Evolutionary conservation across 2,329 filamentous ascomycete species (phyloP).

Genomic region (Exophiala sideris): DNA sequence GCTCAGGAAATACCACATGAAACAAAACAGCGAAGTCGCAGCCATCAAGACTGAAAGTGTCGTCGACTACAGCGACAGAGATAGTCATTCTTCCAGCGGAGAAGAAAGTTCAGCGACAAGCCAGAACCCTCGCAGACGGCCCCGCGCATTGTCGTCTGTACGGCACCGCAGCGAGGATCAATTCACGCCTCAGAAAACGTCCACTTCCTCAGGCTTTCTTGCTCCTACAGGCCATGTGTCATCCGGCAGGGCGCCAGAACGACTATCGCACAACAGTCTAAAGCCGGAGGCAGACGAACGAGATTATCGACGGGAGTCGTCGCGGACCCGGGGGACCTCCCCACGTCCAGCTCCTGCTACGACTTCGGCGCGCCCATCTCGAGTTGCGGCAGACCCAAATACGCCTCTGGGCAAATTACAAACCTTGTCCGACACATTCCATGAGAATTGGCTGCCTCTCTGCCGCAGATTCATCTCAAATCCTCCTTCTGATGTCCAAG

Average conservation of each 20-base stretch:
- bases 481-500: constrained; percentile 40
- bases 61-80: constrained; percentile 24
- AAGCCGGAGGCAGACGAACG: constrained; percentile 20
- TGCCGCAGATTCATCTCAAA: constrained; percentile 38
- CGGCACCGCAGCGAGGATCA: constrained; percentile 22
- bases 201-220: constrained; percentile 11
- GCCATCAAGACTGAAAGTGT: constrained; percentile 43
- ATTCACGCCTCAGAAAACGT: constrained; percentile 9
- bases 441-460: constrained; percentile 37
- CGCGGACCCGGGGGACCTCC: constrained; percentile 16
- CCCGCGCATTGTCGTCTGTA: constrained; percentile 22
- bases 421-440: constrained; percentile 37
- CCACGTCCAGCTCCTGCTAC: constrained; percentile 13
- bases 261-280: constrained; percentile 17
- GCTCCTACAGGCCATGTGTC: constrained; percentile 21
- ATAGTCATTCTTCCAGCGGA: constrained; percentile 25
- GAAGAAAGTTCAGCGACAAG: constrained; percentile 15
- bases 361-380: constrained; percentile 10
- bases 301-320: constrained; percentile 19
- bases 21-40: constrained; percentile 47
- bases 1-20: constrained; percentile 44
- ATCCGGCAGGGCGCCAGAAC: constrained; percentile 11
- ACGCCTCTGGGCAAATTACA: constrained; percentile 39
- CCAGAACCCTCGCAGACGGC: constrained; percentile 21
- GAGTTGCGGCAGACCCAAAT: constrained; percentile 35